A percentile compares a stretch with the other conserved stretches of the same genome.
Evolutionary conservation across 345 rosid genomes (phyloP).

Genomic region (Acer saccharum): DNA sequence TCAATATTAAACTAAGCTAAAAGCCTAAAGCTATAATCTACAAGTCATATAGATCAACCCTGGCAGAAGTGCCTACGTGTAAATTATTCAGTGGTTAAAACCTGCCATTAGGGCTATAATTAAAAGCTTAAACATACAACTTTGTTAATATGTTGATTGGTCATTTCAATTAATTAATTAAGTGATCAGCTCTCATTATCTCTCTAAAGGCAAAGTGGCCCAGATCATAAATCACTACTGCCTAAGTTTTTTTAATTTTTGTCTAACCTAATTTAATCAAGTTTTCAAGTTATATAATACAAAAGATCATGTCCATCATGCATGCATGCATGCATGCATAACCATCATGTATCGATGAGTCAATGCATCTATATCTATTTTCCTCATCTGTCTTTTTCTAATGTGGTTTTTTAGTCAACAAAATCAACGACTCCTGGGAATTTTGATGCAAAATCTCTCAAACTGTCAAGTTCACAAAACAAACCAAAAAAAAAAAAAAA

Average conservation of each 20-base stretch:
- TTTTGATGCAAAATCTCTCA: neutral
- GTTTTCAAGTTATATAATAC: constrained; percentile 18
- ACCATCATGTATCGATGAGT: neutral
- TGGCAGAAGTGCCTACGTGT: constrained; percentile 27
- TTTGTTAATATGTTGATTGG: constrained; percentile 39
- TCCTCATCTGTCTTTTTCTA: neutral
- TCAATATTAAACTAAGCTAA: neutral
- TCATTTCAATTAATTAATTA: neutral
- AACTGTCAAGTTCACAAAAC: constrained; percentile 10
- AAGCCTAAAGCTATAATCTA: neutral
- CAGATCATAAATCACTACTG: constrained; percentile 12
- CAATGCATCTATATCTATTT: neutral
- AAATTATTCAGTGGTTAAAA: constrained; percentile 27
- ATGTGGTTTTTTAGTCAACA: neutral
- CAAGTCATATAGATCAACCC: neutral
- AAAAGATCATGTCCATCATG: constrained; percentile 2
- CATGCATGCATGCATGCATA: neutral
- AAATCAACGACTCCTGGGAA: constrained; percentile 11
- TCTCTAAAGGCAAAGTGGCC: constrained; percentile 29
- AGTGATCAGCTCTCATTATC: neutral
- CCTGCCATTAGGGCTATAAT: neutral
- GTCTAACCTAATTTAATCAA: constrained; percentile 32
- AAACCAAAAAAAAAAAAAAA: neutral
- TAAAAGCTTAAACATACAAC: constrained; percentile 4
- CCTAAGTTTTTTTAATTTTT: neutral